Evolutionary conservation across 2,329 filamentous ascomycete species (phyloP).

Genomic region (Colletotrichum eremochloae): DNA sequence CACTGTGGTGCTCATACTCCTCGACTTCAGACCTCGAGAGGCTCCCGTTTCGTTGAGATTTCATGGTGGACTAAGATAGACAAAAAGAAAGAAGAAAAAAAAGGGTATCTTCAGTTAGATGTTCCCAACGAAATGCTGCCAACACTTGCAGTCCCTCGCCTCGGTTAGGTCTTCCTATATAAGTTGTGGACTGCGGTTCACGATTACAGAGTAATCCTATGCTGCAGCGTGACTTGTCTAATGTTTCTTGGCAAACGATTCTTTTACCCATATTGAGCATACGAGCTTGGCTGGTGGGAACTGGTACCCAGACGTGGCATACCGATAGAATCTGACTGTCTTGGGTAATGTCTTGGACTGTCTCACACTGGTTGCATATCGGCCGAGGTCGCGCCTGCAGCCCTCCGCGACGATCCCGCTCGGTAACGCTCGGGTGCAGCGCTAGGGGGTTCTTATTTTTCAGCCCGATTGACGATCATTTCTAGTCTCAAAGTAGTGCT

Average conservation of each 20-base stretch:
- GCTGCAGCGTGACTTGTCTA: background rate
- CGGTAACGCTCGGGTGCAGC: background rate
- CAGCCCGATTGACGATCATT: slow-evolving; percentile 12
- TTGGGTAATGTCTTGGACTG: slow-evolving; percentile 31
- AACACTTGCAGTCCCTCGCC: background rate
- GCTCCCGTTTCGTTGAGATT: slow-evolving; percentile 23
- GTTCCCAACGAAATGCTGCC: too few relatives aligned
- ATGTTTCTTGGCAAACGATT: background rate
- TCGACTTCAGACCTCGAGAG: slow-evolving; percentile 7
- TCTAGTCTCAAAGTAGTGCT: background rate
- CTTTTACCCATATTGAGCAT: background rate
- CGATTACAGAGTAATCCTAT: too few relatives aligned
- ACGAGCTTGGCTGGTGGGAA: background rate
- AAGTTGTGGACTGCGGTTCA: background rate
- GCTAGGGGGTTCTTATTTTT: slow-evolving; percentile 3
- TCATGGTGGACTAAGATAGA: slow-evolving; percentile 8
- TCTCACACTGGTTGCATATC: slow-evolving; percentile 10
- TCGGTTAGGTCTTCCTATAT: background rate
- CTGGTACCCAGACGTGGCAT: background rate
- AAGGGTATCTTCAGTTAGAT: background rate
- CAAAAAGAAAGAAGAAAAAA: too few relatives aligned
- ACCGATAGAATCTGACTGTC: slow-evolving; percentile 20
- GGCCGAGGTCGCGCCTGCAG: slow-evolving; percentile 25
- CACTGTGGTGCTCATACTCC: slow-evolving; percentile 10
- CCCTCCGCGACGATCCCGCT: slow-evolving; percentile 17